Conservation (phyloP, 805 yeast species). For the Teunomyces pallodes region DNA sequence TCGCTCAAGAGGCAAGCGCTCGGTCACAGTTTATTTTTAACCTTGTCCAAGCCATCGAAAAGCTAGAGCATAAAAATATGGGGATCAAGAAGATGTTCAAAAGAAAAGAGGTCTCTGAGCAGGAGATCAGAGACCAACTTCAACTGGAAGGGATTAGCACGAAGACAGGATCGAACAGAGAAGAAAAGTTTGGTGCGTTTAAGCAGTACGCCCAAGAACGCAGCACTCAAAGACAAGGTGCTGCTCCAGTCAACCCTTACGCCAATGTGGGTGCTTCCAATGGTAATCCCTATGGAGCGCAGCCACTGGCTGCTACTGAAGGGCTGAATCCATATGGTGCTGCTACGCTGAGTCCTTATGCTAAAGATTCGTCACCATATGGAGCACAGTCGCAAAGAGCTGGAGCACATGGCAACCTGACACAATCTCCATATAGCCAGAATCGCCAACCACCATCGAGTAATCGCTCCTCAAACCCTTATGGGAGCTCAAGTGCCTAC, state of each 20-base stretch:
- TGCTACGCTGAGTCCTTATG: constrained; percentile 4
- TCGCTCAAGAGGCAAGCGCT: background rate
- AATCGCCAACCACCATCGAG: background rate
- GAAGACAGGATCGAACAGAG: constrained; percentile 26
- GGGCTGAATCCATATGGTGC: constrained; percentile 7
- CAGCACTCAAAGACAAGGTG: constrained; percentile 30
- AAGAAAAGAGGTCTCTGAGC: constrained; percentile 50
- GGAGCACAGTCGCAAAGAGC: background rate
- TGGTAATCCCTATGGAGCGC: constrained; percentile 6
- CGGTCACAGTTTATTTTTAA: background rate
- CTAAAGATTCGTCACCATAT: constrained; percentile 2
- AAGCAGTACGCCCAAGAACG: constrained; percentile 47
- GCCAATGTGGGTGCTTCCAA: constrained; percentile 22
- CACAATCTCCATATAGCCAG: background rate
- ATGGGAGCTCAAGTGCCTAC: background rate
- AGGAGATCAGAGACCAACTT: constrained; percentile 42
- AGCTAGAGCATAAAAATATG: constrained; percentile 27
- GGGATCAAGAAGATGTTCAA: constrained; percentile 46
- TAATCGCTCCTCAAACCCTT: background rate
- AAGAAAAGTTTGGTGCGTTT: constrained; percentile 52
- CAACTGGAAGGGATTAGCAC: constrained; percentile 42
- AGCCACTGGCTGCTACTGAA: constrained; percentile 1
- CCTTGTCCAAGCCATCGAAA: background rate
- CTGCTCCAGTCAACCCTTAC: constrained; percentile 43
- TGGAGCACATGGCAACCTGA: background rate